These are phyloP conservation scores for Dendrocalamus latiflorus DNA, from an alignment of 202 grass and related monocot species.

Conservation along the genomic window DNA sequence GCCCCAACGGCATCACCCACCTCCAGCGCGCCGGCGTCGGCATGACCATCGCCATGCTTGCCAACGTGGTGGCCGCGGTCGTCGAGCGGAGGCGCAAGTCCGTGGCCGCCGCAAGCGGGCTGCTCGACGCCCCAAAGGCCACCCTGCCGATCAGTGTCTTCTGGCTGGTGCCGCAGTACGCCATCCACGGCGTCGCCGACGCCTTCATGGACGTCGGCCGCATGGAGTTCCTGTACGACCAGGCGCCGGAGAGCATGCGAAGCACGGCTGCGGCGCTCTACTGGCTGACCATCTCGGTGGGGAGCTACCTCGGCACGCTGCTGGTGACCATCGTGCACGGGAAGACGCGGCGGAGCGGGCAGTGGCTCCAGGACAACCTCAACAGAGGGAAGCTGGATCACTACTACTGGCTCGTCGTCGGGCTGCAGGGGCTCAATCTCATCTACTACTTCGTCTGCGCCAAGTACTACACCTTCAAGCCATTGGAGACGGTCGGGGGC, in stretches of 20 bases:
- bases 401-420: slow-evolving; percentile 74
- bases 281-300: slow-evolving; percentile 53
- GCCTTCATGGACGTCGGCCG: slow-evolving; percentile 83
- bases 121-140: slow-evolving; percentile 34
- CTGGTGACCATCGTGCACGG: slow-evolving; percentile 51
- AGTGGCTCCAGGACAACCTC: slow-evolving; percentile 81
- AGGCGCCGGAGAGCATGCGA: slow-evolving; percentile 83
- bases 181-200: slow-evolving; percentile 65
- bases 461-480: slow-evolving; percentile 67
- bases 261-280: slow-evolving; percentile 66
- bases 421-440: slow-evolving; percentile 53
- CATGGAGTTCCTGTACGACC: slow-evolving; percentile 88
- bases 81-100: slow-evolving; percentile 41
- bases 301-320: slow-evolving; percentile 72
- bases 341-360: slow-evolving; percentile 40
- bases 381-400: slow-evolving; percentile 66
- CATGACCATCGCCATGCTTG: slow-evolving; percentile 44
- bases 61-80: slow-evolving; percentile 55
- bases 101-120: slow-evolving; percentile 36
- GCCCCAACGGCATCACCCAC: slow-evolving; percentile 69
- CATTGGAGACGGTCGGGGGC: slow-evolving; percentile 28
- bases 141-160: slow-evolving; percentile 56
- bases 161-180: slow-evolving; percentile 62
- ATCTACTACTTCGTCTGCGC: slow-evolving; percentile 61
- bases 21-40: slow-evolving; percentile 79